Base-by-base conservation (phyloP, 2,329 filamentous ascomycete genomes). In the Thelonectria olida region DNA sequence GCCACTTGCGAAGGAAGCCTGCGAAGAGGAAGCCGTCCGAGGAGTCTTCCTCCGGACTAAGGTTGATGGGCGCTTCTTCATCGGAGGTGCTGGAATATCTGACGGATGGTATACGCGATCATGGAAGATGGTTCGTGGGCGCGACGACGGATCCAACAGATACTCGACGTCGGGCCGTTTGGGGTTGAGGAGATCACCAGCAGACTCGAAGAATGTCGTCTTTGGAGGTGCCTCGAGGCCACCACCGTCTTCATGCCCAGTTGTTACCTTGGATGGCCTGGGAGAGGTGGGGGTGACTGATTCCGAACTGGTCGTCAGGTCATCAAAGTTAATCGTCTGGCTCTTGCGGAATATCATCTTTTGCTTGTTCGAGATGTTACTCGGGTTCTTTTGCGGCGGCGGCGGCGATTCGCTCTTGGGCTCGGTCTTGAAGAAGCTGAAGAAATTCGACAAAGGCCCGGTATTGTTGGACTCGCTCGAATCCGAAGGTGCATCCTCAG, bases 141-240 rank as follows among this genome's bases (percentile, higher is more conserved):
- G 90, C 51, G 88, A 90, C 2, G 89, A 84, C 7, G 96, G 95
- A 69, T 98, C 91, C 52, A 94, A 86, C 36, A 99, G 82, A 76
- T 93, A 99, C 44, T 93, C 90, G 3, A 87, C 82, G 0, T 91
- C 86, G 15, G 96, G 95, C 31, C 98, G 79, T 48, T 93, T 95
- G 5, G 96, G 96, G 74, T 95, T 96, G 39, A 99, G 85, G 3
- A 99, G 81, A 75, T 99, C 95, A 10, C 93, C 92, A 1, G 96
- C 96, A 5, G 95, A 94, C 79, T 99, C 96, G 62, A 99, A 97
- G 64, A 99, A 91, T 0, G 92, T 96, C 1, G 96, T 98, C 70
- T 88, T 91, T 0, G 96, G 96, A 4, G 96, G 96, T 7, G 92
- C 90, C 53, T 86, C 82, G 55, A 91, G 76, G 10, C 75, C 79